Evolutionary conservation across 2,329 filamentous ascomycete genomes (phyloP).

Genomic region (Penicillium sp.): DNA sequence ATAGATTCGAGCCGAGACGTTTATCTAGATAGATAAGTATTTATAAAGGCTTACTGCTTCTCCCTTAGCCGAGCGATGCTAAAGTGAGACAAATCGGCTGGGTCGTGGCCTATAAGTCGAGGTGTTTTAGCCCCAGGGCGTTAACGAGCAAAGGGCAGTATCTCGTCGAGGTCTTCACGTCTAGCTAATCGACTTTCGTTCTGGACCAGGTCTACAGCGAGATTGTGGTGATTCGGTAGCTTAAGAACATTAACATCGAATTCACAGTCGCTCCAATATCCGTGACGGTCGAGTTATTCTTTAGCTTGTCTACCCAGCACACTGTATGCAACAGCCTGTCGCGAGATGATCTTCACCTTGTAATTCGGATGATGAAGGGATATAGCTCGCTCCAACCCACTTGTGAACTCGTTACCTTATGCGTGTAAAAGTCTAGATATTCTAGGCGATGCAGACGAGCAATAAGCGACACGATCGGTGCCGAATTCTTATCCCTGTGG

Average conservation of each 20-base stretch:
- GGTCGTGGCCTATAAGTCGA: neutral
- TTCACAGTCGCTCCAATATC: neutral
- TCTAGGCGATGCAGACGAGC: neutral
- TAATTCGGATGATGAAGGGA: slow-evolving; percentile 6
- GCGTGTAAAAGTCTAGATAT: slow-evolving; percentile 1
- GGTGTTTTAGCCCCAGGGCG: slow-evolving; percentile 6
- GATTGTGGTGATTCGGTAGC: slow-evolving; percentile 1
- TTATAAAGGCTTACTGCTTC: neutral
- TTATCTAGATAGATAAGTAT: neutral
- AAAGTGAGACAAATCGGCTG: neutral
- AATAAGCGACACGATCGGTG: slow-evolving; percentile 5
- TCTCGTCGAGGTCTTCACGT: neutral
- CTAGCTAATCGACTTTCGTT: neutral
- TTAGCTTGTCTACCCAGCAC: neutral
- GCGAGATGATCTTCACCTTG: neutral
- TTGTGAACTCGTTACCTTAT: neutral
- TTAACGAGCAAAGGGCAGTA: slow-evolving; percentile 6
- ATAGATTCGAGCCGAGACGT: slow-evolving; percentile 7
- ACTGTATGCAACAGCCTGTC: neutral
- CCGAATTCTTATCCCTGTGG: neutral
- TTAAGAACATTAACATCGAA: slow-evolving; percentile 9
- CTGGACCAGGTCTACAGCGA: neutral
- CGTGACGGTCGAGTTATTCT: neutral
- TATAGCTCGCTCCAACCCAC: slow-evolving; percentile 1
- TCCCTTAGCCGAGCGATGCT: neutral